Evolutionary conservation across 2,329 filamentous ascomycete species (phyloP).

Genomic region (Ceratocystis eucalypticola): DNA sequence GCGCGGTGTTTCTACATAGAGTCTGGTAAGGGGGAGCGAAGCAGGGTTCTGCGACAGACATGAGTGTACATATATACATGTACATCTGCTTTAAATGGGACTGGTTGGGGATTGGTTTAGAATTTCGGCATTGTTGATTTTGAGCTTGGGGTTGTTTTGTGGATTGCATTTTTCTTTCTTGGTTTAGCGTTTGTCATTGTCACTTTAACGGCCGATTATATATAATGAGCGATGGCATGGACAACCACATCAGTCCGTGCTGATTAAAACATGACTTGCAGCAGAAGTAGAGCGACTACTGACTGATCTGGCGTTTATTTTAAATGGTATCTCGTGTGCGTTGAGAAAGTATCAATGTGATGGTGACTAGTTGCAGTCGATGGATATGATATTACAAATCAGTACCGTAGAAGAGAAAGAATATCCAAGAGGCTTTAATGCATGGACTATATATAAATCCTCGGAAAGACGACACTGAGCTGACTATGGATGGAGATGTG

Average conservation of each 20-base stretch:
- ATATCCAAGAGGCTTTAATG: too few relatives aligned
- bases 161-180: background rate
- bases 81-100: background rate
- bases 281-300: too few relatives aligned
- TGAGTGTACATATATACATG: background rate
- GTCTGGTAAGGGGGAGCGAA: background rate
- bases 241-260: background rate
- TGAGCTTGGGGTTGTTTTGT: background rate
- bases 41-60: background rate
- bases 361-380: too few relatives aligned
- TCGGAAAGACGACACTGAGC: too few relatives aligned
- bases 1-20: slow-evolving; percentile 25
- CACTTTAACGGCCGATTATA: background rate
- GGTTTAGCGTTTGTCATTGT: background rate
- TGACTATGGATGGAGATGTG: too few relatives aligned
- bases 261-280: too few relatives aligned
- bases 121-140: background rate
- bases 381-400: too few relatives aligned
- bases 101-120: background rate
- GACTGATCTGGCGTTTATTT: too few relatives aligned
- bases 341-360: too few relatives aligned
- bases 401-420: too few relatives aligned
- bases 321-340: too few relatives aligned
- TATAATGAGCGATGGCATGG: background rate
- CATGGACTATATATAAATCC: too few relatives aligned